Evolutionary conservation across 2,329 filamentous ascomycete species (phyloP), one percentile per base, ranked within the genome.

Genomic region (Aspergillus phoenicis): DNA sequence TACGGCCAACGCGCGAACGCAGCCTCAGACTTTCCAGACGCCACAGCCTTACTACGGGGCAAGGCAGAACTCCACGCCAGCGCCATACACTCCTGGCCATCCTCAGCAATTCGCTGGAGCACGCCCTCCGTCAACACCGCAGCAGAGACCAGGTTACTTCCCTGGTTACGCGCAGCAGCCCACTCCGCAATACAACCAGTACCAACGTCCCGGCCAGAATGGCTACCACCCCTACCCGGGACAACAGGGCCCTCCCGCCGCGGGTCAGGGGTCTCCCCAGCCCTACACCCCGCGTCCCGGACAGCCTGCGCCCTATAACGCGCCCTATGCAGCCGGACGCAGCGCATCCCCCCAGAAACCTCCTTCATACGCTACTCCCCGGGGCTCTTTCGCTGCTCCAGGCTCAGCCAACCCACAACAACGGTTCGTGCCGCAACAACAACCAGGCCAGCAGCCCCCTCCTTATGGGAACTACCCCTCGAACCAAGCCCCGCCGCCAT

Each of bases 151-250:
- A 28, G 69, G 66, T 13, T 78, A 74, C 61, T 63, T 72, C 53
- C 71, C 72, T 15, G 73, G 74, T 39, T 78, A 76, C 59, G 64
- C 75, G 38, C 72, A 76, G 38, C 72, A 76, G 55, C 57, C 68
- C 22, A 70, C 61, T 8, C 68, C 71, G 13, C 73, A 74, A 62
- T 78, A 73, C 63, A 73, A 61, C 58, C 74, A 72, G 47, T 78
- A 77, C 61, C 78, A 77, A 61, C 75, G 79, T 15, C 68, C 76
- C 17, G 62, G 65, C 13, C 71, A 72, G 53, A 80, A 79, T 54
- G 76, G 77, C 51, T 76, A 70, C 53, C 66, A 64, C 57, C 68
- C 71, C 7, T 73, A 74, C 57, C 57, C 68, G n/a, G 63, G 66
- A 4, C 74, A 73, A 52, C 68, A 71, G 55, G 70, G 71, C 5